These are phyloP conservation scores for Mycena floridula DNA, from an alignment of 768 basidiomycete species.

Conservation along the genomic window DNA sequence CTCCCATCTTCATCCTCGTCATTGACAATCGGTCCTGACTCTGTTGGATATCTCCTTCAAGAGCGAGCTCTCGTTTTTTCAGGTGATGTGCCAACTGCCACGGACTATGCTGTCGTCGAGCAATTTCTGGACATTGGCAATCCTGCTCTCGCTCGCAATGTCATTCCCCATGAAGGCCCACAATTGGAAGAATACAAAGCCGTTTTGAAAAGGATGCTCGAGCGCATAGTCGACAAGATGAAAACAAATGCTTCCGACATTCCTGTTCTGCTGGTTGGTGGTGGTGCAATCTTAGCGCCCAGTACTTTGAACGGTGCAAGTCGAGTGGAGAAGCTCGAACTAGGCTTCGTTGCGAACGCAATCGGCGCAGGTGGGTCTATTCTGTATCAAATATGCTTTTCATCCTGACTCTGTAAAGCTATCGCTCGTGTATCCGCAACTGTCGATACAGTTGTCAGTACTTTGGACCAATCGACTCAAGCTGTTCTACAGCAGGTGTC, in stretches of 20 bases:
- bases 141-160: background rate
- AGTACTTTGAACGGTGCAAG: conserved; percentile 41
- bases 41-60: conserved; percentile 43
- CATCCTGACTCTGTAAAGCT: conserved; percentile 4
- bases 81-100: conserved; percentile 43
- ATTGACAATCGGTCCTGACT: conserved; percentile 35
- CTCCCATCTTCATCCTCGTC: conserved; percentile 15
- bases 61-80: conserved; percentile 44
- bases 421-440: conserved; percentile 30
- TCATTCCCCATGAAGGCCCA: conserved; percentile 2
- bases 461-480: conserved; percentile 19
- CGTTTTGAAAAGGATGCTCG: conserved; percentile 39
- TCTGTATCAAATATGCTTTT: background rate
- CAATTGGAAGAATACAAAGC: conserved; percentile 28
- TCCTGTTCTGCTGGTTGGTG: conserved; percentile 52
- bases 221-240: conserved; percentile 47
- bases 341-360: conserved; percentile 49
- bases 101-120: conserved; percentile 44
- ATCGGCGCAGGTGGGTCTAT: conserved; percentile 37
- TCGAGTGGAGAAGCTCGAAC: conserved; percentile 41
- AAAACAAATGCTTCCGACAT: conserved; percentile 48
- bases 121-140: conserved; percentile 8
- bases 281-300: conserved; percentile 49
- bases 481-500: conserved; percentile 24
- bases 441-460: conserved; percentile 30